Percentiles rank a stretch among this genome's conserved stretches.
Conservation (phyloP, 139 green algal species). For the Raphidocelis subcapitata region DNA sequence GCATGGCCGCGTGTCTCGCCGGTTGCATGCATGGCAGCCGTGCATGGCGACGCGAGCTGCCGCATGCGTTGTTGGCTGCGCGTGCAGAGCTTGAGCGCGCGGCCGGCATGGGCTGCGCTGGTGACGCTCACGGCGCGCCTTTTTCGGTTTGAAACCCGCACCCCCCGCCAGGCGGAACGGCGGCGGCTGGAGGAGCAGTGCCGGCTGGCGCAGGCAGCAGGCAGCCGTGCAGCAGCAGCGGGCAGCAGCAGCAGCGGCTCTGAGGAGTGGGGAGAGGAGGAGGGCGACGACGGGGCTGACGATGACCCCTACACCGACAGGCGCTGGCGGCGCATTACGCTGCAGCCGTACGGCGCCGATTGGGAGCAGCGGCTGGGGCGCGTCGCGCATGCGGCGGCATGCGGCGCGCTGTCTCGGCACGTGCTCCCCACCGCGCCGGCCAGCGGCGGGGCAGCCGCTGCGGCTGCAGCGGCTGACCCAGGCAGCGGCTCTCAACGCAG, state of each 20-base stretch:
- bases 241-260: neutral
- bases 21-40: neutral
- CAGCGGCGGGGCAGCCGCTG: too few relatives aligned
- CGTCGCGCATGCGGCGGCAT: neutral
- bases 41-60: too few relatives aligned
- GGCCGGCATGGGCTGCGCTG: too few relatives aligned
- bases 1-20: neutral
- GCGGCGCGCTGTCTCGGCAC: too few relatives aligned
- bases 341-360: neutral
- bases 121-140: too few relatives aligned
- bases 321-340: neutral
- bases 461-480: too few relatives aligned
- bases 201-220: neutral
- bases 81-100: too few relatives aligned
- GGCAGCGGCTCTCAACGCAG: too few relatives aligned
- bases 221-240: neutral
- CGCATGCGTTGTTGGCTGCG: too few relatives aligned
- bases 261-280: neutral
- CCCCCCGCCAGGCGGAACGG: neutral
- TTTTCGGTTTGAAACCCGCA: too few relatives aligned
- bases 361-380: neutral
- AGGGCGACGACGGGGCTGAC: neutral
- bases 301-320: constrained; percentile 1
- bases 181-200: neutral
- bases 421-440: too few relatives aligned